Conservation (phyloP, 108 stramenopile species). For the Bacterosira constricta region DNA sequence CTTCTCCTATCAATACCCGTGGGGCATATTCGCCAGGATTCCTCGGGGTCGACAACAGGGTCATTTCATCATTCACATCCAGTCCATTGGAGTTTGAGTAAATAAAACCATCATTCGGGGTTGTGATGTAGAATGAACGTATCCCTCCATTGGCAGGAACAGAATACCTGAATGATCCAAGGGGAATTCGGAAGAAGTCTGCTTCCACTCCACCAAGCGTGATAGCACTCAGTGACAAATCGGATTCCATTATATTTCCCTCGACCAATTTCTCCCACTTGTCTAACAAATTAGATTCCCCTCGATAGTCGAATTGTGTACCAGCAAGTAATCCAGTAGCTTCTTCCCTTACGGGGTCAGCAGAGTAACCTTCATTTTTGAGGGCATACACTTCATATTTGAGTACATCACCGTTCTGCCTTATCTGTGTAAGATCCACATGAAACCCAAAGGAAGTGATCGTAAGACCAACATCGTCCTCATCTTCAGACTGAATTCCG, state of each 20-base stretch:
- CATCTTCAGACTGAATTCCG: neutral
- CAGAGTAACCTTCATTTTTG: slow-evolving; percentile 18
- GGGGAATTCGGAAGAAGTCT: slow-evolving; percentile 20
- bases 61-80: neutral
- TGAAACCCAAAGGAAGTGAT: slow-evolving; percentile 37
- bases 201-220: neutral
- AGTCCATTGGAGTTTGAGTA: neutral
- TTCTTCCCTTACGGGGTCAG: slow-evolving; percentile 16
- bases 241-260: neutral
- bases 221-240: neutral
- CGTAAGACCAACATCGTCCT: neutral
- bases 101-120: neutral
- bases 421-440: neutral
- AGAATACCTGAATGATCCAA: neutral
- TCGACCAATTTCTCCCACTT: slow-evolving; percentile 12
- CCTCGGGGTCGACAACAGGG: neutral
- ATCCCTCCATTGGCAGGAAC: slow-evolving; percentile 30
- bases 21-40: slow-evolving; percentile 1
- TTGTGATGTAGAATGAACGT: slow-evolving; percentile 31
- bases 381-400: slow-evolving; percentile 33
- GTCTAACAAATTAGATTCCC: neutral
- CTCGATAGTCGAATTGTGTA: slow-evolving; percentile 23
- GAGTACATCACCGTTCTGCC: neutral
- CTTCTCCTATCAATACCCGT: slow-evolving; percentile 31
- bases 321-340: neutral